phyloP scores from a whole-genome alignment of 768 basidiomycete genomes.

The Chalciporus piperatus region DNA sequence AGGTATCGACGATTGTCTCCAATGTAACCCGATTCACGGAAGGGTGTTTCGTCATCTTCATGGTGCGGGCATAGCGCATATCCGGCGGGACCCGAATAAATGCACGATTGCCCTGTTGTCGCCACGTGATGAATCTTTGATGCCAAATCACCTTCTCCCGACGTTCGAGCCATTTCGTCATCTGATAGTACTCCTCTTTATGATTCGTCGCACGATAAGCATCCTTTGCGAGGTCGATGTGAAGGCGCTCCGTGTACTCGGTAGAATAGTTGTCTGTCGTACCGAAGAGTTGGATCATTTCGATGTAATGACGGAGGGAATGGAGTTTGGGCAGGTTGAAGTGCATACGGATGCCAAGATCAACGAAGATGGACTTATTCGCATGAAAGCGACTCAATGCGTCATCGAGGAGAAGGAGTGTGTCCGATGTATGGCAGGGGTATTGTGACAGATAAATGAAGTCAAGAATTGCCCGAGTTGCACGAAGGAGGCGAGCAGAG shows the following conservation, averaged over 20 bases:
- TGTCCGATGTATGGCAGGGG: constrained; percentile 29
- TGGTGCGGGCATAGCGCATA: not conserved
- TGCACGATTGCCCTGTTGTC: constrained; percentile 5
- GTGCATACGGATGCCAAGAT: not conserved
- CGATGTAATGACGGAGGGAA: too few species aligned
- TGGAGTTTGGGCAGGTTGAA: too few species aligned
- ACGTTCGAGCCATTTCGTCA: constrained; percentile 30
- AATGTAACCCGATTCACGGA: constrained; percentile 23
- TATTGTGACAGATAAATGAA: constrained; percentile 26
- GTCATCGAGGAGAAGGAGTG: constrained; percentile 25
- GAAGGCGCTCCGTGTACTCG: too few species aligned
- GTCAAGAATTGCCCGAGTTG: not conserved
- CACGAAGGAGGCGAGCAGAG: too few species aligned
- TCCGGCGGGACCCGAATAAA: not conserved
- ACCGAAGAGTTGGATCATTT: too few species aligned
- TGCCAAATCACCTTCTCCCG: constrained; percentile 30
- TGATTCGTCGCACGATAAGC: too few species aligned
- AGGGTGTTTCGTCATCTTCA: constrained; percentile 28
- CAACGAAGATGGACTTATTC: constrained; percentile 35
- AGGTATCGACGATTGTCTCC: constrained; percentile 1
- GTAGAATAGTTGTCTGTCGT: too few species aligned
- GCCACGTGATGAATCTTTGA: constrained; percentile 24
- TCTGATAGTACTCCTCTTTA: too few species aligned
- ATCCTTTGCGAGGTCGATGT: too few species aligned
- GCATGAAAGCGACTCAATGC: constrained; percentile 34